Base-by-base conservation (phyloP, 257 asterid genomes). In the Apocynum venetum region DNA sequence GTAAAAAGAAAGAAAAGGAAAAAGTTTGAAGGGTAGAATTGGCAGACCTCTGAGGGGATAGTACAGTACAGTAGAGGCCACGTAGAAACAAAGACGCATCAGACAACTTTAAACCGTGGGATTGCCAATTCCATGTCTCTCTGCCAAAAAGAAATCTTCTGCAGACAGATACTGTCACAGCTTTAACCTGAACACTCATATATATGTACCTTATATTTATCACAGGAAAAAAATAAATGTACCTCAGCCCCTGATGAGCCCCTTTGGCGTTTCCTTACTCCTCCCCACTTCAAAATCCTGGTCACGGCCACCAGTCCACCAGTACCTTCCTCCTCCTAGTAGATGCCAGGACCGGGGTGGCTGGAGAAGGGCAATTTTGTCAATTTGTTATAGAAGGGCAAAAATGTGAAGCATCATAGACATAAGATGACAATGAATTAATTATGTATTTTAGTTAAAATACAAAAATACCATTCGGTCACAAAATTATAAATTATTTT, bases 121-220 rank as follows among this genome's bases (percentile, higher is more conserved):
- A 84, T 84, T 81, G 84, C 81, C 86, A 79, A 81, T 83, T 71
- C 74, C 79, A 79, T 78, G 73, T 75, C 51, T 61, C 38, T 38
- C 71, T 66, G 81, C 81, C 40, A 72, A 46, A 73, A 81, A 66
- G 64, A 76, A 43, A 53, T 75, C 63, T 56, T 46, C 71, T 66
- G 83, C 73, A 64, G 83, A 57, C 69, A 46, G 79, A 76, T 69
- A 73, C 65, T 74, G 52, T 85, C 65, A 31, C 83, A 44, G 67
- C 66, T 64, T 76, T 84, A 80, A 14, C 79, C 72, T 61, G 77
- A 56, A 41, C 53, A 2, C 72, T 25, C 31, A 25, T 25, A 3
- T 17, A 14, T 76, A 20, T 31, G 46, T 65, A 77, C 87, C 64
- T 25, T 57, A 57, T 57, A 57, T 57, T 57, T 14, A 49, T 49